Evolutionary conservation across 257 asterid species (phyloP).

Genomic region (Cruciata laevipes): DNA sequence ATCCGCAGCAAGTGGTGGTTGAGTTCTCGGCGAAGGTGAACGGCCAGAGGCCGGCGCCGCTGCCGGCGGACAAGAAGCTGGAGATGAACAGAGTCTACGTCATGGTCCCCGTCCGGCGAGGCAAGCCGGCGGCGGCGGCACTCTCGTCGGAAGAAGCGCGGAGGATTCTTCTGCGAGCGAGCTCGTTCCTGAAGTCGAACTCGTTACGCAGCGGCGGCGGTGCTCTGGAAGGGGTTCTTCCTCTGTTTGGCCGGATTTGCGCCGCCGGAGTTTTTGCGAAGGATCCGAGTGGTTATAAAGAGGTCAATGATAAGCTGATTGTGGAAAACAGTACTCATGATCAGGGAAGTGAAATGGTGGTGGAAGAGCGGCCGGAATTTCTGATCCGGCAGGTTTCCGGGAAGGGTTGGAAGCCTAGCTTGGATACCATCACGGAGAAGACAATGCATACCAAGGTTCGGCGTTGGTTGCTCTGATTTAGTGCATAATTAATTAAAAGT

Average conservation of each 20-base stretch:
- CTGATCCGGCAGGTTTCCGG: constrained; percentile 69
- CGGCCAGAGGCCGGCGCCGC: constrained; percentile 29
- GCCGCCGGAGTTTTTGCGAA: neutral
- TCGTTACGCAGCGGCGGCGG: constrained; percentile 28
- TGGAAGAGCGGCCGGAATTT: constrained; percentile 64
- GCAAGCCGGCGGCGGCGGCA: constrained; percentile 28
- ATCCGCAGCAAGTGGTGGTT: constrained; percentile 67
- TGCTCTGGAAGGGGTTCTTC: constrained; percentile 25
- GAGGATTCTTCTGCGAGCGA: constrained; percentile 27
- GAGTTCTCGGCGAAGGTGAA: constrained; percentile 42
- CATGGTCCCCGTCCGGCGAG: constrained; percentile 57
- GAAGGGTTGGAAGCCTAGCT: constrained; percentile 86
- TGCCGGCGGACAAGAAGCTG: constrained; percentile 67
- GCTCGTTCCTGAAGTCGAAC: constrained; percentile 34
- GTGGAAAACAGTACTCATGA: too few species aligned
- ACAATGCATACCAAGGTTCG: constrained; percentile 37
- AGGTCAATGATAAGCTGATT: neutral
- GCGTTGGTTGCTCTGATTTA: constrained; percentile 41
- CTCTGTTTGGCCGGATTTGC: constrained; percentile 52
- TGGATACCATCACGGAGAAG: constrained; percentile 73
- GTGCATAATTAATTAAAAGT: neutral
- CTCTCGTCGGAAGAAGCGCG: constrained; percentile 51
- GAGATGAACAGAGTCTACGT: constrained; percentile 51
- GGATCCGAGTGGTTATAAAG: neutral
- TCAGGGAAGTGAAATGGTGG: constrained; percentile 35